Base-by-base conservation (phyloP, 495 filamentous ascomycete genomes). In the Elaphomyces granulatus region DNA sequence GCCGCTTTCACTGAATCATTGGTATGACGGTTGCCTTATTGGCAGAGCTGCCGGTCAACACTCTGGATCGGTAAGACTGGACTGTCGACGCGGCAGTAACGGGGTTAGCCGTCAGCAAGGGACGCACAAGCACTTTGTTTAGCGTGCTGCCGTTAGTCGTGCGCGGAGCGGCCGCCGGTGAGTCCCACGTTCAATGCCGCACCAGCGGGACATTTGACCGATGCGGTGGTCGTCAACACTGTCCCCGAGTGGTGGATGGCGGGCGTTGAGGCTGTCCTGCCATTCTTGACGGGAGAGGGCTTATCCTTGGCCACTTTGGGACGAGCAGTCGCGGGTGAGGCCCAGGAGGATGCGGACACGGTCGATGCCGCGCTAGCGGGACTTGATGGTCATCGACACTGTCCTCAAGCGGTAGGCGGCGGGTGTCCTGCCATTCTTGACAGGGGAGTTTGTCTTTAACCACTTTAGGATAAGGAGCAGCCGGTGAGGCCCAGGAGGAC, bases 41-140 rank as follows among this genome's bases (percentile, higher is more conserved):
- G 4, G 63, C 63, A 14, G 63, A 67, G 47, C 65, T 67, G 45
- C 62, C 64, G 34, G 66, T 47, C 3, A 63, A 69, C 4, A 57
- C 55, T 4, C 62, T 61, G 23, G 65, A 64, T 10, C 63, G 58
- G 31, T 69, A 63, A 18, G 60, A 59, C 21, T 61, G 53, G 15
- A 59, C 54, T 7, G 61, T 64, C 2, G 64, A 58, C 12, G 51
- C 56, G 44, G 57, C 53, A 3, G 60, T 49, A 3, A 55, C 53
- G n/a, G n/a, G n/a, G n/a, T n/a, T n/a, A 1, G 61, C 46, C 2
- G 63, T 63, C 17, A 60, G 58, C 2, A 58, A 36, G 1, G 63
- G 61, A 8, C 65, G 62, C 2, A 63, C 64, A 2, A 63, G 63
- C 14, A 63, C 63, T 47, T 61, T 66, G 53, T 49, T 66, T 39